Evolutionary conservation across 2,329 filamentous ascomycete genomes (phyloP).

Genomic region (Clarireedia monteithiana): DNA sequence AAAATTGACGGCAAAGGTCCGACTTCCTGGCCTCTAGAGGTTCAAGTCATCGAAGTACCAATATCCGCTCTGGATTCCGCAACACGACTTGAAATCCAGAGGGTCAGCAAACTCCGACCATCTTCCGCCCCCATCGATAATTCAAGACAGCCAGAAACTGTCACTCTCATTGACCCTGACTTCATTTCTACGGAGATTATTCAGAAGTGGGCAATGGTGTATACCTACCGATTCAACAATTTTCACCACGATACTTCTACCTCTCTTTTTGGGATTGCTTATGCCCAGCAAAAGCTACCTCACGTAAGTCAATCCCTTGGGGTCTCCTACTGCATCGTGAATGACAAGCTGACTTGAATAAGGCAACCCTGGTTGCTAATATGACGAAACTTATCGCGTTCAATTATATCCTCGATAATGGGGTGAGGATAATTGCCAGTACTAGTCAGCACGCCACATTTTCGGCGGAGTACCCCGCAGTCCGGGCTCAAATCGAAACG

Average conservation of each 20-base stretch:
- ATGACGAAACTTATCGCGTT: conserved; percentile 5
- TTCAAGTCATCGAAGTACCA: conserved; percentile 11
- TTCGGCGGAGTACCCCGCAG: not conserved
- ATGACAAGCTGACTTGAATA: not conserved
- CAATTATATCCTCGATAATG: conserved; percentile 20
- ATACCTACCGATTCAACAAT: conserved; percentile 20
- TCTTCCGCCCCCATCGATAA: not conserved
- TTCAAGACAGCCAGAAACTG: not conserved
- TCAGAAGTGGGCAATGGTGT: conserved; percentile 24
- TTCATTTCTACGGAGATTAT: conserved; percentile 5
- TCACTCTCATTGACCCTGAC: conserved; percentile 1
- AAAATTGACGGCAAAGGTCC: conserved; percentile 20
- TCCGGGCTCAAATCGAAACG: conserved; percentile 23
- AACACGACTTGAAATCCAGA: not conserved
- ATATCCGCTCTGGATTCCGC: conserved; percentile 7
- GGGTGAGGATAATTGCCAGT: conserved; percentile 10
- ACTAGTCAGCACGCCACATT: not conserved
- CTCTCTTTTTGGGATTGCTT: conserved; percentile 19
- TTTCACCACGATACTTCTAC: not conserved
- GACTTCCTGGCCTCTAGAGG: conserved; percentile 13
- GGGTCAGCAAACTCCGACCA: not conserved
- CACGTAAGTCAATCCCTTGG: conserved; percentile 7
- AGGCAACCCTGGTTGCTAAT: conserved; percentile 6
- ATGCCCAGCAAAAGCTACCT: conserved; percentile 20
- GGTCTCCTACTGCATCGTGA: not conserved